Conservation (phyloP, 1,284 basidiomycete genomes). For the Boletus semigastroideus region DNA sequence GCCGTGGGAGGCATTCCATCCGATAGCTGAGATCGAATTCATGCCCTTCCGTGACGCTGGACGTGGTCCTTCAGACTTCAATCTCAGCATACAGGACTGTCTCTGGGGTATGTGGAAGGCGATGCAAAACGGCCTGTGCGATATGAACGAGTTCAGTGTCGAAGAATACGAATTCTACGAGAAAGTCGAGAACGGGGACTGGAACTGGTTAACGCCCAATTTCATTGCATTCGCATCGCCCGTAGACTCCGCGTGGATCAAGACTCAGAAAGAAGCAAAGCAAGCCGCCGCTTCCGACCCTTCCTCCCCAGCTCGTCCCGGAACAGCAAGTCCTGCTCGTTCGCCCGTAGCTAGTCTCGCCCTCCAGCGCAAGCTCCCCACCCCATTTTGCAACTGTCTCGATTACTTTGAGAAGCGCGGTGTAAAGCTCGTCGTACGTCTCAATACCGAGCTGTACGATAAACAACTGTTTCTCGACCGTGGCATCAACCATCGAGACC, state of each 20-base stretch:
- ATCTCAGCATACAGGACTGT: slow-evolving; percentile 90
- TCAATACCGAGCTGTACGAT: slow-evolving; percentile 97
- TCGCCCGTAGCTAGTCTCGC: slow-evolving; percentile 48
- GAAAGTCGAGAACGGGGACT: slow-evolving; percentile 95
- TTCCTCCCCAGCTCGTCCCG: slow-evolving; percentile 32
- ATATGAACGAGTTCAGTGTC: slow-evolving; percentile 88
- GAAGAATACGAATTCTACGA: slow-evolving; percentile 94
- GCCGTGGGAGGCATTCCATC: slow-evolving; percentile 95
- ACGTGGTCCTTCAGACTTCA: slow-evolving; percentile 89
- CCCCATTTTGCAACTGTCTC: slow-evolving; percentile 84
- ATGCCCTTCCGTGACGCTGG: slow-evolving; percentile 97
- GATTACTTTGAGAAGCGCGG: slow-evolving; percentile 88
- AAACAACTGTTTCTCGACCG: slow-evolving; percentile 78
- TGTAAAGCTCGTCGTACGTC: slow-evolving; percentile 89
- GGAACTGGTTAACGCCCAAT: slow-evolving; percentile 93
- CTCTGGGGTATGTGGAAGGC: slow-evolving; percentile 97
- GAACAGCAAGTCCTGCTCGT: slow-evolving; percentile 23
- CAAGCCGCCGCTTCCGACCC: slow-evolving; percentile 50
- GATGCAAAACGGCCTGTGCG: slow-evolving; percentile 83
- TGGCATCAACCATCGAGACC: slow-evolving; percentile 87
- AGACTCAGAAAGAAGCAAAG: slow-evolving; percentile 63
- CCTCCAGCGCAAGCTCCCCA: slow-evolving; percentile 72
- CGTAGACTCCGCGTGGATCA: slow-evolving; percentile 76
- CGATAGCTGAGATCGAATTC: slow-evolving; percentile 88
- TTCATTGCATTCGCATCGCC: slow-evolving; percentile 98